Evolutionary conservation across 2,329 filamentous ascomycete genomes (phyloP).

Genomic region (Trichoderma oligosporum): DNA sequence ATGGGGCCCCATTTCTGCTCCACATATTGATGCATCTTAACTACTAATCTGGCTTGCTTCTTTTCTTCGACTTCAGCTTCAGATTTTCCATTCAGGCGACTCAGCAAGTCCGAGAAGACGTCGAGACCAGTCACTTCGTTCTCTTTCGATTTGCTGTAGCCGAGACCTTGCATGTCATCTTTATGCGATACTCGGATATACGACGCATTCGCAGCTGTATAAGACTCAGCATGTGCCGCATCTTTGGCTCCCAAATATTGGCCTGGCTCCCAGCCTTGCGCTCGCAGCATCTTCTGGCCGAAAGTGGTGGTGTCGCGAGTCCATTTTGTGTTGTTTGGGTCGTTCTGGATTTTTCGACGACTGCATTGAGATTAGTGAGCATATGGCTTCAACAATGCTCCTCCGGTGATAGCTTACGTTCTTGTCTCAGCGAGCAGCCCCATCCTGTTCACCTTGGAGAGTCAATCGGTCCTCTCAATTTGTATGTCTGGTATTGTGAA

Average conservation of each 20-base stretch:
- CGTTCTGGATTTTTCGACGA: slow-evolving; percentile 69
- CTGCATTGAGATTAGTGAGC: slow-evolving; percentile 27
- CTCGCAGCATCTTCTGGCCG: slow-evolving; percentile 82
- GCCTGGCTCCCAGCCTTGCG: slow-evolving; percentile 89
- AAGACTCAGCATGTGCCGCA: slow-evolving; percentile 68
- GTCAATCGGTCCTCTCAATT: not conserved
- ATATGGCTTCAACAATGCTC: not conserved
- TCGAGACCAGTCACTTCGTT: slow-evolving; percentile 81
- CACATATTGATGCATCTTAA: slow-evolving; percentile 70
- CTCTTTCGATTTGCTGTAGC: slow-evolving; percentile 71
- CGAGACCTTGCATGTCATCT: slow-evolving; percentile 86
- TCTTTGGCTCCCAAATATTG: slow-evolving; percentile 74
- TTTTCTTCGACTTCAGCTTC: slow-evolving; percentile 70
- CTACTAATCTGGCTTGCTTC: slow-evolving; percentile 61
- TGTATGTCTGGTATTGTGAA: slow-evolving; percentile 16
- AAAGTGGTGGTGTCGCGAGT: slow-evolving; percentile 75
- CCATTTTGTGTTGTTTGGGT: slow-evolving; percentile 97
- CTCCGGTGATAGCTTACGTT: slow-evolving; percentile 27
- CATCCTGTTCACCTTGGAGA: slow-evolving; percentile 25
- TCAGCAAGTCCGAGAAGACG: slow-evolving; percentile 80
- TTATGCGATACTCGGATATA: slow-evolving; percentile 83
- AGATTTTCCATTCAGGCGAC: slow-evolving; percentile 82
- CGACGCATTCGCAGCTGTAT: slow-evolving; percentile 75
- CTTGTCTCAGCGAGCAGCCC: slow-evolving; percentile 37
- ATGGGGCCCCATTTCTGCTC: slow-evolving; percentile 74